Evolutionary conservation across 306 rosid species (phyloP).

Genomic region (Casuarina cunninghamiana): DNA sequence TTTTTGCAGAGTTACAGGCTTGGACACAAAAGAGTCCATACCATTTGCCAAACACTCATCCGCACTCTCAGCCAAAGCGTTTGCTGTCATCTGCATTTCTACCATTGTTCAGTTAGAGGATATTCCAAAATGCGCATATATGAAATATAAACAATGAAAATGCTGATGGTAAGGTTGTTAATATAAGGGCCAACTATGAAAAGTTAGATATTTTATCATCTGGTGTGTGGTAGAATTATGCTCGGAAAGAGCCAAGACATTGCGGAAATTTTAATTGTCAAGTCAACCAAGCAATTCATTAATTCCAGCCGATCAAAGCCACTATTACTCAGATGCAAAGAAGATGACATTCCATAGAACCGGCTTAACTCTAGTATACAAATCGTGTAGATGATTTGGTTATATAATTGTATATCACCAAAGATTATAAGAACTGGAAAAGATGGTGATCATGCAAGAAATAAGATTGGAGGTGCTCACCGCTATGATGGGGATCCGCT

Average conservation of each 20-base stretch:
- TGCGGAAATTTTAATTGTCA: not conserved
- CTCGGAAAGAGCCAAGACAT: not conserved
- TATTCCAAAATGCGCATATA: not conserved
- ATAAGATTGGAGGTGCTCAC: slow-evolving; percentile 40
- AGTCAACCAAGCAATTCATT: not conserved
- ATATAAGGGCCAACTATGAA: not conserved
- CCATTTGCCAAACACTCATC: slow-evolving; percentile 84
- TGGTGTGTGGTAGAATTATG: not conserved
- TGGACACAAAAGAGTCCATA: slow-evolving; percentile 86
- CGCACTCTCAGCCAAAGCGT: slow-evolving; percentile 82
- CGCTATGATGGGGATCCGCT: slow-evolving; percentile 71
- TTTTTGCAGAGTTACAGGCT: slow-evolving; percentile 78
- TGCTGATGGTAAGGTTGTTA: not conserved
- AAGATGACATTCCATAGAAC: not conserved
- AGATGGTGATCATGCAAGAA: too few species aligned
- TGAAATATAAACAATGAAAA: not conserved
- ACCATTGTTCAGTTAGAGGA: not conserved
- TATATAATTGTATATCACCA: not conserved
- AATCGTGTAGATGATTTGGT: not conserved
- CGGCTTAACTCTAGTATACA: not conserved
- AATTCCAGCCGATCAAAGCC: not conserved
- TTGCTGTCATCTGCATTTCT: slow-evolving; percentile 79
- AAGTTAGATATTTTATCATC: not conserved
- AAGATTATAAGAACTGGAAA: slow-evolving; percentile 2
- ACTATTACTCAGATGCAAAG: not conserved